These are phyloP conservation scores for Salix purpurea DNA, from an alignment of 345 rosid species.

Conservation along the genomic window DNA sequence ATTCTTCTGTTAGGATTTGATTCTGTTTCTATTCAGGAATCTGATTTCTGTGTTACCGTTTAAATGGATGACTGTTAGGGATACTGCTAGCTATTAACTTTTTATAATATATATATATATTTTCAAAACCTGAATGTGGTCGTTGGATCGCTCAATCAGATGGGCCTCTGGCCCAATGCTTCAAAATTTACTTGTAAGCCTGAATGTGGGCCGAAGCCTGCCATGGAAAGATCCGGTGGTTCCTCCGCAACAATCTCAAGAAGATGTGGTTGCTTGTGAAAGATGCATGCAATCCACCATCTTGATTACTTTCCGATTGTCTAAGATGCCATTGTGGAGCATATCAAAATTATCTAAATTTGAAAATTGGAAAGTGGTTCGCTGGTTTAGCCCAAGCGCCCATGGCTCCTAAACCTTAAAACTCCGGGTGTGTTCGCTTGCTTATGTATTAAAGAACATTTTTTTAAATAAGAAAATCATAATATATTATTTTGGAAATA, in stretches of 20 bases:
- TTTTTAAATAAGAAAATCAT: too few relatives aligned
- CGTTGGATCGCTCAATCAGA: background rate
- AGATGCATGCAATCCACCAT: background rate
- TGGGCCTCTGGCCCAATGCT: background rate
- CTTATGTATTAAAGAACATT: too few relatives aligned
- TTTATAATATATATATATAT: too few relatives aligned
- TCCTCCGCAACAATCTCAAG: background rate
- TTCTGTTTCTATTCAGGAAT: background rate
- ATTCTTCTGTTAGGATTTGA: background rate
- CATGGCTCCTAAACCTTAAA: background rate
- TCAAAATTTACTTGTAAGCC: background rate
- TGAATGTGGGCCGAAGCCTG: background rate
- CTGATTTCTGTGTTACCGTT: background rate
- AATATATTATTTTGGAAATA: too few relatives aligned
- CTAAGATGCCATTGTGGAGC: too few relatives aligned
- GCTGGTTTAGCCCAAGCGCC: background rate
- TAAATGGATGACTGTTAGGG: background rate
- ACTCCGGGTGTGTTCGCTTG: too few relatives aligned
- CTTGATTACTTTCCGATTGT: too few relatives aligned
- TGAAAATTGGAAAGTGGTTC: background rate
- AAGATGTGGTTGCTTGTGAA: background rate
- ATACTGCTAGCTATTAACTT: background rate
- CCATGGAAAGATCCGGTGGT: background rate
- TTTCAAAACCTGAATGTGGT: background rate
- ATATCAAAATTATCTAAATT: too few relatives aligned